Conservation (phyloP, 164 flowering plant species). For the Litsea cubeba region DNA sequence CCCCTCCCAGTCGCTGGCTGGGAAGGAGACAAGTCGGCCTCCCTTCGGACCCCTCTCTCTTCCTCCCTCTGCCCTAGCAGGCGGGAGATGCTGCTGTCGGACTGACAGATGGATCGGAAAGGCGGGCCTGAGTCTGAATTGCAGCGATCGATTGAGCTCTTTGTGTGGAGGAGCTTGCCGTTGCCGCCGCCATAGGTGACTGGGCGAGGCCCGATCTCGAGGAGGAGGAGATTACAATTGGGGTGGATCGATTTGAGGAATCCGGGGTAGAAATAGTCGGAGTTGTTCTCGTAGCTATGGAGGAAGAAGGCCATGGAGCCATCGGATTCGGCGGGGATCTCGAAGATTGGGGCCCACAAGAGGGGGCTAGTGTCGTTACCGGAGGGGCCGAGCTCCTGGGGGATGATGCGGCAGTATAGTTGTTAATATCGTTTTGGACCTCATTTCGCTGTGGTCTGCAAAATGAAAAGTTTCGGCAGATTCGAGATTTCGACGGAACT, state of each 20-base stretch:
- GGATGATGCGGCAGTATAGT: too few relatives aligned
- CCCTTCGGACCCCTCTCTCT: too few relatives aligned
- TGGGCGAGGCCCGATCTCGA: constrained; percentile 62
- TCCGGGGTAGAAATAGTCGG: constrained; percentile 72
- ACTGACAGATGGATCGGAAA: constrained; percentile 31
- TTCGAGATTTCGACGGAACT: too few relatives aligned
- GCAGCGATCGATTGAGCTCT: constrained; percentile 1
- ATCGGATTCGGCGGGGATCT: constrained; percentile 55
- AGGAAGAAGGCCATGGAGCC: constrained; percentile 58
- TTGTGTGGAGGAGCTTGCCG: constrained; percentile 24
- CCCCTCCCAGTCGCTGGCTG: too few relatives aligned
- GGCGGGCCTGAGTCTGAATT: constrained; percentile 19
- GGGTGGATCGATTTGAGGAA: constrained; percentile 42
- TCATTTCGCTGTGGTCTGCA: too few relatives aligned
- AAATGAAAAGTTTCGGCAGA: too few relatives aligned
- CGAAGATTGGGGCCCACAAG: constrained; percentile 89
- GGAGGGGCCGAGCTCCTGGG: constrained; percentile 82
- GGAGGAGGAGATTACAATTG: constrained; percentile 63
- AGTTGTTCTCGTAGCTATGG: constrained; percentile 64
- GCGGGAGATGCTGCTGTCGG: constrained; percentile 37
- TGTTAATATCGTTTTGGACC: too few relatives aligned
- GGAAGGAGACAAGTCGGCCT: too few relatives aligned
- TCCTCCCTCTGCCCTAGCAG: constrained; percentile 1
- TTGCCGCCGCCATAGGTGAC: neutral
- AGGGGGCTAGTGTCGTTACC: constrained; percentile 72